Conservation (phyloP, 2,329 filamentous ascomycete genomes). For the Trichophaea hybrida region DNA sequence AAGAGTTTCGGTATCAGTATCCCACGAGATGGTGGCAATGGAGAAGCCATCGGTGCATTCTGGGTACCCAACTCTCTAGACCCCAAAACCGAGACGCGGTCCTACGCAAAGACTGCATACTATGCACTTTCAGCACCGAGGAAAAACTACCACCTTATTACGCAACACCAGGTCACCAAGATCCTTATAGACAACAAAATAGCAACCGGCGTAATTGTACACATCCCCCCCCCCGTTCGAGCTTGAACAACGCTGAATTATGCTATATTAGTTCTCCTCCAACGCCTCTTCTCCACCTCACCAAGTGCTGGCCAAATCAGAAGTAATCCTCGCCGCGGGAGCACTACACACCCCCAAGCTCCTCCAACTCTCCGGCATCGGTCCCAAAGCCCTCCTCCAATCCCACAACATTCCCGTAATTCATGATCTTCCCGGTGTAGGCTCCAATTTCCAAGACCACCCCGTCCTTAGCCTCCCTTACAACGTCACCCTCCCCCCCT, state of each 20-base stretch:
- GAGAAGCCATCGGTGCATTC: constrained; percentile 30
- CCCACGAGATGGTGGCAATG: constrained; percentile 31
- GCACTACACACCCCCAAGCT: constrained; percentile 33
- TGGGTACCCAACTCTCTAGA: constrained; percentile 31
- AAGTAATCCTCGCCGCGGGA: constrained; percentile 35
- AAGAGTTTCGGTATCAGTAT: constrained; percentile 31
- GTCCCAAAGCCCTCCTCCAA: constrained; percentile 30
- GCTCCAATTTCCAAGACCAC: constrained; percentile 30
- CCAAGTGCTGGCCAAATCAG: constrained; percentile 29
- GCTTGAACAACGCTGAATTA: background rate
- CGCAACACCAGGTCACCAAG: constrained; percentile 30
- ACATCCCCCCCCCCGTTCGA: constrained; percentile 3
- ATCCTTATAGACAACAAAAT: constrained; percentile 28
- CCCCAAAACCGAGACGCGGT: constrained; percentile 31
- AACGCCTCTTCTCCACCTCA: background rate
- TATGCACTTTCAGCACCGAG: constrained; percentile 30
- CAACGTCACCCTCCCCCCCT: background rate
- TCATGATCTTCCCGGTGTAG: constrained; percentile 31
- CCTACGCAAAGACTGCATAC: constrained; percentile 32
- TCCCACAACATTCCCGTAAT: constrained; percentile 31
- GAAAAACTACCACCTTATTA: constrained; percentile 31
- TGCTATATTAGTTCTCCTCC: background rate
- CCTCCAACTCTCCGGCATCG: constrained; percentile 37
- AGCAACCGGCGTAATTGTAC: constrained; percentile 23
- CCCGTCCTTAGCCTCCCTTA: background rate